Evolutionary conservation across 352 stramenopile species (phyloP).

Genomic region (Phytophthora fragariaefolia): DNA sequence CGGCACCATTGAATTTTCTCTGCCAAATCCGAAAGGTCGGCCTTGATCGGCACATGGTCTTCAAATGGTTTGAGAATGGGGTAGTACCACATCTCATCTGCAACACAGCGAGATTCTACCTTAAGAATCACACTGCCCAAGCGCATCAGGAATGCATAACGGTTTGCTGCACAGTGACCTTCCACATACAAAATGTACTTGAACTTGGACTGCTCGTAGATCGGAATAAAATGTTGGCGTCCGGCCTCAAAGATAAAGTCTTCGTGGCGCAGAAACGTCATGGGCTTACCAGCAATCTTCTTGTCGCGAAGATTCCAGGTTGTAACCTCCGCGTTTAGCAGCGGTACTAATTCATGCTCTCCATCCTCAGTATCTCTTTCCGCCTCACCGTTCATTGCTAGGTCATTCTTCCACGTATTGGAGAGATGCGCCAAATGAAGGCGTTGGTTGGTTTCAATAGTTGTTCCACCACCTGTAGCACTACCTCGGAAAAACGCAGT

Average conservation of each 20-base stretch:
- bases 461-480: slow-evolving; percentile 95
- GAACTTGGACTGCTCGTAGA: slow-evolving; percentile 98
- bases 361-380: slow-evolving; percentile 17
- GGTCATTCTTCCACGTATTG: slow-evolving; percentile 93
- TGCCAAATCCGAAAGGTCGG: slow-evolving; percentile 97
- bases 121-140: slow-evolving; percentile 98
- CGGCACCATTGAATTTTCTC: slow-evolving; percentile 99
- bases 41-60: slow-evolving; percentile 97
- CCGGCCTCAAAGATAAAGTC: slow-evolving; percentile 91
- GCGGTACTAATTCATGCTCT: slow-evolving; percentile 71
- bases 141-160: slow-evolving; percentile 99
- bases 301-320: slow-evolving; percentile 97
- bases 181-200: slow-evolving; percentile 98
- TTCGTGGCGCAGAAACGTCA: slow-evolving; percentile 93
- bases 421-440: slow-evolving; percentile 93
- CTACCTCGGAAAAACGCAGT: slow-evolving; percentile 99
- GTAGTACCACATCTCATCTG: slow-evolving; percentile 98
- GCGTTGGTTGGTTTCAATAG: slow-evolving; percentile 97
- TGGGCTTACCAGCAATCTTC: slow-evolving; percentile 94
- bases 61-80: slow-evolving; percentile 95
- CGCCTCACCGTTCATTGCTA: slow-evolving; percentile 80
- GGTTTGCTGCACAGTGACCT: slow-evolving; percentile 97
- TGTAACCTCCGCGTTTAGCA: slow-evolving; percentile 97
- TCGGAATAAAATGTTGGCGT: slow-evolving; percentile 96
- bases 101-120: slow-evolving; percentile 92